Evolutionary conservation across 2,329 filamentous ascomycete genomes (phyloP), one percentile per base, ranked within the genome.

Genomic region (Diplodia mutila): DNA sequence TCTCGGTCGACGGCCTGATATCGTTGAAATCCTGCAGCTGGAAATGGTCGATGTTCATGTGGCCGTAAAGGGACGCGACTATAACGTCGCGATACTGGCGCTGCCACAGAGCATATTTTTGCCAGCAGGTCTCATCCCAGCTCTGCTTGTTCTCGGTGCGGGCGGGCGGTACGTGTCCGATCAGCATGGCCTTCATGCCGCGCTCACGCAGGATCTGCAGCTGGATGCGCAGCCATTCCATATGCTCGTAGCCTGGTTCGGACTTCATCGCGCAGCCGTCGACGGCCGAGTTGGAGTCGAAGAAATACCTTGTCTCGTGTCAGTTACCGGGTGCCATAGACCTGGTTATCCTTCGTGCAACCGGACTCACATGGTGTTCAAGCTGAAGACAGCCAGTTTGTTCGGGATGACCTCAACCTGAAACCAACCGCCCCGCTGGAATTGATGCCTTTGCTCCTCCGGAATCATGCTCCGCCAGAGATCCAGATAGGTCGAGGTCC

Each of bases 11-110:
- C 57, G 93, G 84, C 69, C 91, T 85, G 65, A 97, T 85, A 0
- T 97, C 87, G 49, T 91, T 85, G 67, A 89, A 92, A 76, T 98
- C 94, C 73, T 97, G 92, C 18, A 99, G 82, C 75, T 98, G 86
- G 79, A 99, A 99, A 78, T 99, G 95, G 74, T 99, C 95, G 71
- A 97, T 91, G 75, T 99, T 99, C 95, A 99, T 98, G 77, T 99
- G 95, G 1, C 94, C 95, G 75, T 91, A 99, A 6, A 97, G 75
- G 29, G 88, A 89, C 14, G 87, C 89, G 23, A 94, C 85, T 23
- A 99, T 85, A 46, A 99, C 90, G 77, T 99, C 95, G 39, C 95
- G 91, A 78, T 93, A 99, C 77, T 96, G 93, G 72, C 89, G 87
- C 74, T 94, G 82, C 93, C 94, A 98, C 4, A 98, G 82, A 0